Percentiles rank a stretch among this genome's conserved stretches.
phyloP scores from a whole-genome alignment of 2,329 filamentous ascomycete species.

The Colletotrichum sp. region DNA sequence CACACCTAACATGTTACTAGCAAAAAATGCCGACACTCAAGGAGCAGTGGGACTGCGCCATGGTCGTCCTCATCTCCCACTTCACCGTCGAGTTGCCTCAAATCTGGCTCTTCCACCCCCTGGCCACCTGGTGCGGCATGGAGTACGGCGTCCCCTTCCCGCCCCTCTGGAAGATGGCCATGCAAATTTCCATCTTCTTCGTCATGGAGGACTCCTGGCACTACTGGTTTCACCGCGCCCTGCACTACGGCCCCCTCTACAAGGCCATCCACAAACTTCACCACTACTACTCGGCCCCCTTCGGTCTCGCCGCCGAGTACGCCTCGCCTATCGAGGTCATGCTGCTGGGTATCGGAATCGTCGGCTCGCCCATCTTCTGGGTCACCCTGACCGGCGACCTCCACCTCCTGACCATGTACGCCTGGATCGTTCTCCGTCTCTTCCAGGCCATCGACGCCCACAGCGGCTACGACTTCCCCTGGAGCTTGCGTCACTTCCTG shows the following conservation, averaged over 20 bases:
- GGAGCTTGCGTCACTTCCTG: conserved; percentile 92
- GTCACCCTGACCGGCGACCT: conserved; percentile 83
- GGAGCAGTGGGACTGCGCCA: conserved; percentile 95
- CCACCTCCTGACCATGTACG: conserved; percentile 97
- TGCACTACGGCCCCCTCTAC: conserved; percentile 96
- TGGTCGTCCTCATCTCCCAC: conserved; percentile 90
- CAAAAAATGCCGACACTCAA: conserved; percentile 89
- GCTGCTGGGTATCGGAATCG: conserved; percentile 87
- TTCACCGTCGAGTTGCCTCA: conserved; percentile 98
- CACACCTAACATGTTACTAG: conserved; percentile 24
- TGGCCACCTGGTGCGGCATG: conserved; percentile 92
- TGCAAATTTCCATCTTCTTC: conserved; percentile 94
- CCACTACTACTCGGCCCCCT: conserved; percentile 97
- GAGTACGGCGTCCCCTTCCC: conserved; percentile 91
- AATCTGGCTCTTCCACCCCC: conserved; percentile 98
- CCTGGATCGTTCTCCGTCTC: conserved; percentile 90
- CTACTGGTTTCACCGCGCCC: conserved; percentile 91
- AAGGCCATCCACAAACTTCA: conserved; percentile 98
- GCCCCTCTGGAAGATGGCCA: conserved; percentile 80
- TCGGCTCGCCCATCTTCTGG: conserved; percentile 84
- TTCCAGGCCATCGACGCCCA: conserved; percentile 99
- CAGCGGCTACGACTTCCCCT: conserved; percentile 98
- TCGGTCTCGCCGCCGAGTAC: conserved; percentile 95
- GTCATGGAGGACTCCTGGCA: conserved; percentile 97
- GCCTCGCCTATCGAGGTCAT: conserved; percentile 97